A percentile compares a stretch with the other conserved stretches of the same genome.
Evolutionary conservation across 2,329 filamentous ascomycete species (phyloP).

Genomic region (Onygenales sp.): DNA sequence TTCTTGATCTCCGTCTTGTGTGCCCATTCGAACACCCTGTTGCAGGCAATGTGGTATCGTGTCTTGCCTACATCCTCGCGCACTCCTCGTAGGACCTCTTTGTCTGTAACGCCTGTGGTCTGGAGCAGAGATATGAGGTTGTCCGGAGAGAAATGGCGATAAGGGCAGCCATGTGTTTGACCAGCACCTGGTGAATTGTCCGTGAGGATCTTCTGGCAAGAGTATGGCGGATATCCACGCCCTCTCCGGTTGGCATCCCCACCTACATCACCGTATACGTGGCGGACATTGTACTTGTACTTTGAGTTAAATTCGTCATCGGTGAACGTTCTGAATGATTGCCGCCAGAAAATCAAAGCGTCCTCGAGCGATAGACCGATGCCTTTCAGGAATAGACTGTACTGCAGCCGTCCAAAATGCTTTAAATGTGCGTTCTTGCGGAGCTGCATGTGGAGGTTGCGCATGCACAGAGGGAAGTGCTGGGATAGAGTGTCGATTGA

Average conservation of each 20-base stretch:
- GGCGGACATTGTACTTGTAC: constrained; percentile 94
- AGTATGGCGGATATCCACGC: constrained; percentile 80
- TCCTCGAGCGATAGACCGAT: constrained; percentile 90
- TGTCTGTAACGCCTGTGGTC: constrained; percentile 67
- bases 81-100: constrained; percentile 67
- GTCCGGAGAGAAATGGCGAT: constrained; percentile 81
- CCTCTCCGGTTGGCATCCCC: constrained; percentile 81
- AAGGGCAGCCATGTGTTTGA: constrained; percentile 92
- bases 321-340: constrained; percentile 72
- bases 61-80: constrained; percentile 81
- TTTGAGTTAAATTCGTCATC: constrained; percentile 97
- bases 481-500: constrained; percentile 71
- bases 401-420: constrained; percentile 87
- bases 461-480: constrained; percentile 91
- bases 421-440: constrained; percentile 86
- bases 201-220: constrained; percentile 88
- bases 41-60: constrained; percentile 92
- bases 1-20: constrained; percentile 71
- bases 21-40: constrained; percentile 81
- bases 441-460: constrained; percentile 74
- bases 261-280: constrained; percentile 88
- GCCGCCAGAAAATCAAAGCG: constrained; percentile 83
- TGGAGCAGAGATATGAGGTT: constrained; percentile 73
- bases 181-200: constrained; percentile 80
- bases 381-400: constrained; percentile 92